phyloP scores from a whole-genome alignment of 2,329 filamentous ascomycete species.

The Metarhizium guizhouense region DNA sequence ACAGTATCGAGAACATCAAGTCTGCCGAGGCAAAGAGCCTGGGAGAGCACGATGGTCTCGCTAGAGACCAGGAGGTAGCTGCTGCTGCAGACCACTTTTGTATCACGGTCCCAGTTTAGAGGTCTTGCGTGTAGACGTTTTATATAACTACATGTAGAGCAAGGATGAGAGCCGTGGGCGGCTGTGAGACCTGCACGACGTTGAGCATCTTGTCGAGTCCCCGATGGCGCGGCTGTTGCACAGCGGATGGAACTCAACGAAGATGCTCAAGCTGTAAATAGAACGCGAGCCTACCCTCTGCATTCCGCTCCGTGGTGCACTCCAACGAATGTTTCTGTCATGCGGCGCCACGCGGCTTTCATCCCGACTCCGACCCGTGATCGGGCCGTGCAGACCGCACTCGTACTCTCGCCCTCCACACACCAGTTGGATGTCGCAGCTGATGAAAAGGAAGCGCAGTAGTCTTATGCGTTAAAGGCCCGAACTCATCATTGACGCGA shows the following conservation, averaged over 20 bases:
- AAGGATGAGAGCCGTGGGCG: too few species aligned
- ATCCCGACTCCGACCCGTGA: background rate
- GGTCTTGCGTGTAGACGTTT: background rate
- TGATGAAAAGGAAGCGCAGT: too few species aligned
- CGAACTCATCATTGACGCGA: too few species aligned
- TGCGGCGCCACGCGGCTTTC: background rate
- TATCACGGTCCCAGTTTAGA: slow-evolving; percentile 1
- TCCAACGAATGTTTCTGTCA: too few species aligned
- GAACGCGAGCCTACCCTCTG: too few species aligned
- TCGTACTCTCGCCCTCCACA: background rate
- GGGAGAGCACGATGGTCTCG: background rate
- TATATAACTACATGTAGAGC: too few species aligned
- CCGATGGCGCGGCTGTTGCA: too few species aligned
- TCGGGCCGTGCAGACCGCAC: background rate
- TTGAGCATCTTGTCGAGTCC: too few species aligned
- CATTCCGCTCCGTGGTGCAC: background rate
- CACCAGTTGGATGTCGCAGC: background rate
- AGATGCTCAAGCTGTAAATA: too few species aligned
- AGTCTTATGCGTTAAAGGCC: too few species aligned
- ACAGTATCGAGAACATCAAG: background rate
- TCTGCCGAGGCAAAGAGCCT: background rate
- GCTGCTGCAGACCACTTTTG: background rate
- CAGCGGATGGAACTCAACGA: too few species aligned
- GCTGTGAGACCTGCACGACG: too few species aligned
- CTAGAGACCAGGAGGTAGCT: background rate